Evolutionary conservation across 75 land plant species (phyloP).

Genomic region (Pinus taeda): DNA sequence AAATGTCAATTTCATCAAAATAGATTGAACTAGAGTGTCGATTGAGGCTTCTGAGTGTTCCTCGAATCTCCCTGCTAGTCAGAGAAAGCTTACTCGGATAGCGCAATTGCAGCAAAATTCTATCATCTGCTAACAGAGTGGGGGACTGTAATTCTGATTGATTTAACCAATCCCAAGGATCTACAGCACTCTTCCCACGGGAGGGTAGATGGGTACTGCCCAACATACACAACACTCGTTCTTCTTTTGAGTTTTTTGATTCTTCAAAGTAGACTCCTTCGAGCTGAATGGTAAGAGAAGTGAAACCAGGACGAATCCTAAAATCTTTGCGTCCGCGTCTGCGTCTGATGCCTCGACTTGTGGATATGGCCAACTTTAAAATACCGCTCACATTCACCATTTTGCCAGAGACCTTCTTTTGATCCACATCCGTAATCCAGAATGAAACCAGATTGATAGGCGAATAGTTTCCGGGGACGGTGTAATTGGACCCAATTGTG

Average conservation of each 20-base stretch:
- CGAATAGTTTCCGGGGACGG: not conserved
- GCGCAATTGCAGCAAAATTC: constrained; percentile 39
- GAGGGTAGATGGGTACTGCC: constrained; percentile 43
- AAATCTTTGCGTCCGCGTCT: constrained; percentile 9
- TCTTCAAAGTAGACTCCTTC: constrained; percentile 54
- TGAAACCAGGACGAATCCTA: constrained; percentile 29
- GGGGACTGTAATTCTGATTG: constrained; percentile 5
- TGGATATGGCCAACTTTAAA: constrained; percentile 29
- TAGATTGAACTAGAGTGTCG: constrained; percentile 12
- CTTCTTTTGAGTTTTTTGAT: constrained; percentile 26
- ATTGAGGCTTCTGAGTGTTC: constrained; percentile 51
- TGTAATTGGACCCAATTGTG: not conserved
- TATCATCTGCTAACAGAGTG: constrained; percentile 33
- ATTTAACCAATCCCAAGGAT: constrained; percentile 48
- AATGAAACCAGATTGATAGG: constrained; percentile 36
- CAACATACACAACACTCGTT: constrained; percentile 55
- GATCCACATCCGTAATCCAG: constrained; percentile 27
- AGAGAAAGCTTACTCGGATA: constrained; percentile 40
- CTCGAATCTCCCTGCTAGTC: constrained; percentile 34
- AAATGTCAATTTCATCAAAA: constrained; percentile 45
- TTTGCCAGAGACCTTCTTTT: constrained; percentile 9
- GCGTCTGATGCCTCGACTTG: constrained; percentile 3
- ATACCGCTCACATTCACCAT: constrained; percentile 33
- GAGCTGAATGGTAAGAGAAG: constrained; percentile 27
- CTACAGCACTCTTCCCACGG: constrained; percentile 21